Percentiles rank a stretch among this genome's conserved stretches.
Conservation (phyloP, 192 early-diverging fungal species). For the Lobulomyces angularis region DNA sequence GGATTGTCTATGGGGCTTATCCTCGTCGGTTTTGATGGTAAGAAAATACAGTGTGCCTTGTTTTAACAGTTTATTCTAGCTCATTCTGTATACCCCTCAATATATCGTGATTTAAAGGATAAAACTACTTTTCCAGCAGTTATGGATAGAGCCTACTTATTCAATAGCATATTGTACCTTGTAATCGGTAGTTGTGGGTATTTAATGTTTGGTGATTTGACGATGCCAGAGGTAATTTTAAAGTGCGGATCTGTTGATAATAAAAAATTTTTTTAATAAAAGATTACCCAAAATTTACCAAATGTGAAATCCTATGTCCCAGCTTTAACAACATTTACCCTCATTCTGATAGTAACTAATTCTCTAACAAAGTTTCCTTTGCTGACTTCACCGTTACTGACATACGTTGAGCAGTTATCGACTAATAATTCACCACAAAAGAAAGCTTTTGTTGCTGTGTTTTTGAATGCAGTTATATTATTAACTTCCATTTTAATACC, state of each 20-base stretch:
- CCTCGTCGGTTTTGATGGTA: conserved; percentile 43
- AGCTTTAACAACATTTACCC: conserved; percentile 35
- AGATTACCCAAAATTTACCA: too few relatives aligned
- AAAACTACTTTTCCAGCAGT: conserved; percentile 29
- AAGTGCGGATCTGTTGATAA: too few relatives aligned
- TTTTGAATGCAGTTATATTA: conserved; percentile 27
- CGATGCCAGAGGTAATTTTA: conserved; percentile 39
- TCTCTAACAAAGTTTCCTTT: conserved; percentile 65
- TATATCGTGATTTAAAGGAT: conserved; percentile 58
- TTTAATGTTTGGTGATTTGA: conserved; percentile 53
- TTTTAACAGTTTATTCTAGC: too few relatives aligned
- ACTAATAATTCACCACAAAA: too few relatives aligned
- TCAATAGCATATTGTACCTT: conserved; percentile 35
- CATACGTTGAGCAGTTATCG: too few relatives aligned
- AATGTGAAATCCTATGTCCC: conserved; percentile 34
- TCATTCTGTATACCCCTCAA: conserved; percentile 52
- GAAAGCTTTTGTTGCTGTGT: too few relatives aligned
- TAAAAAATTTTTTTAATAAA: too few relatives aligned
- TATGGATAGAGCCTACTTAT: conserved; percentile 42
- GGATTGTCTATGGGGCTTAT: conserved; percentile 40
- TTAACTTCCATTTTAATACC: conserved; percentile 45
- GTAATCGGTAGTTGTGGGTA: conserved; percentile 44
- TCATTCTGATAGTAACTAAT: conserved; percentile 51
- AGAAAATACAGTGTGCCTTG: too few relatives aligned
- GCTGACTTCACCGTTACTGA: too few relatives aligned